Conservation (phyloP, 371 early-diverging fungal species). For the Lichtheimia ornata region DNA sequence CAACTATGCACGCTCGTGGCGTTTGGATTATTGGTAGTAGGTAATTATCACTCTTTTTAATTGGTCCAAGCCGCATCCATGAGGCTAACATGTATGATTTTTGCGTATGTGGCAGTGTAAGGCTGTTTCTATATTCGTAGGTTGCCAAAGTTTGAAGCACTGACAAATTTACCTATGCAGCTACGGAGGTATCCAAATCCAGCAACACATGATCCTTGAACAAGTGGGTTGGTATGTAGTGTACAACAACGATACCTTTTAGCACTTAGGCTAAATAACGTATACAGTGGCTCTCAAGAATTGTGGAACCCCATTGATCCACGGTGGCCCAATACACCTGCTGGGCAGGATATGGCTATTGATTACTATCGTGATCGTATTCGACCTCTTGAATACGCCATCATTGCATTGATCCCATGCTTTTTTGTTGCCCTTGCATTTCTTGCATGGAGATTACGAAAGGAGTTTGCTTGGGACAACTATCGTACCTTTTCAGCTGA, state of each 20-base stretch:
- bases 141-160: neutral
- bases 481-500: slow-evolving; percentile 53
- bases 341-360: slow-evolving; percentile 33
- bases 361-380: slow-evolving; percentile 30
- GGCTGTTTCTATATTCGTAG: too few species aligned
- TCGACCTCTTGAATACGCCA: slow-evolving; percentile 50
- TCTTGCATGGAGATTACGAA: slow-evolving; percentile 44
- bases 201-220: slow-evolving; percentile 52
- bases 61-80: too few species aligned
- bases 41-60: slow-evolving; percentile 12
- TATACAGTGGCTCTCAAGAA: slow-evolving; percentile 18
- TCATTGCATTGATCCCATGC: slow-evolving; percentile 46
- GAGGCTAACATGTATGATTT: too few species aligned
- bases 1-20: slow-evolving; percentile 39
- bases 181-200: slow-evolving; percentile 51
- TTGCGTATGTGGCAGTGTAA: too few species aligned
- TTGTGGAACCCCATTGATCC: slow-evolving; percentile 26
- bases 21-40: slow-evolving; percentile 47
- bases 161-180: slow-evolving; percentile 10
- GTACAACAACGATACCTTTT: neutral
- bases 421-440: slow-evolving; percentile 39
- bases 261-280: slow-evolving; percentile 2
- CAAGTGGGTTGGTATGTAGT: slow-evolving; percentile 40
- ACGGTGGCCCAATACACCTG: slow-evolving; percentile 23
- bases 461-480: slow-evolving; percentile 55